These are phyloP conservation scores for Hansenula lynferdii DNA, from an alignment of 1,139 yeast genomes.

Conservation along the genomic window DNA sequence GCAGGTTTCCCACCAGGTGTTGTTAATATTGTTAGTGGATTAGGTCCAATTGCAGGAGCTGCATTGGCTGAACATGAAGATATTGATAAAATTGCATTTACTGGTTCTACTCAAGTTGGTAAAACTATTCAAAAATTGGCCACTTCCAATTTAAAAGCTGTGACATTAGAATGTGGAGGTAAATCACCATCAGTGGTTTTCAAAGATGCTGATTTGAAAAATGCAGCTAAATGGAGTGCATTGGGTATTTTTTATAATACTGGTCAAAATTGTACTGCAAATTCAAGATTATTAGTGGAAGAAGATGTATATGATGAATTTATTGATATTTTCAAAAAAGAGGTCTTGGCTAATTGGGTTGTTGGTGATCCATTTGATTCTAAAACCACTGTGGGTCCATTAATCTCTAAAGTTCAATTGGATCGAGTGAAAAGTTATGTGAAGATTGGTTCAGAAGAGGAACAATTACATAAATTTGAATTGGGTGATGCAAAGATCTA, in stretches of 20 bases:
- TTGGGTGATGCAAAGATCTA: slow-evolving; percentile 37
- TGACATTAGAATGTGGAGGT: slow-evolving; percentile 68
- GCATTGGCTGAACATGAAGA: slow-evolving; percentile 52
- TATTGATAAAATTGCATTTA: slow-evolving; percentile 63
- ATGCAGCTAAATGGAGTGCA: slow-evolving; percentile 81
- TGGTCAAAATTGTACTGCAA: slow-evolving; percentile 91
- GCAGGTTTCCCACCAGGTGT: slow-evolving; percentile 66
- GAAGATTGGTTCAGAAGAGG: slow-evolving; percentile 60
- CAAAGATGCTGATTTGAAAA: slow-evolving; percentile 71
- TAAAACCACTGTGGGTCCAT: slow-evolving; percentile 70
- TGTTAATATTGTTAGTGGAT: slow-evolving; percentile 52
- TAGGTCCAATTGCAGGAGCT: slow-evolving; percentile 49
- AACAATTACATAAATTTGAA: slow-evolving; percentile 40
- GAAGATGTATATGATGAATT: slow-evolving; percentile 60
- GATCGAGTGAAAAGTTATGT: slow-evolving; percentile 52
- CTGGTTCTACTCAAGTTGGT: slow-evolving; percentile 58
- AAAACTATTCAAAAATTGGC: slow-evolving; percentile 48
- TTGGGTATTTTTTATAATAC: slow-evolving; percentile 75
- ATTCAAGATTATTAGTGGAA: slow-evolving; percentile 77
- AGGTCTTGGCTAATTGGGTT: slow-evolving; percentile 43
- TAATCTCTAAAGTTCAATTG: slow-evolving; percentile 59
- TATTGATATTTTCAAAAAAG: slow-evolving; percentile 40
- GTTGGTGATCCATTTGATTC: slow-evolving; percentile 56
- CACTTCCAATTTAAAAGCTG: slow-evolving; percentile 50
- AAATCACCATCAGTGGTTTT: slow-evolving; percentile 73